phyloP scores from a whole-genome alignment of 495 filamentous ascomycete species.

The Aspergillus funiculosus region DNA sequence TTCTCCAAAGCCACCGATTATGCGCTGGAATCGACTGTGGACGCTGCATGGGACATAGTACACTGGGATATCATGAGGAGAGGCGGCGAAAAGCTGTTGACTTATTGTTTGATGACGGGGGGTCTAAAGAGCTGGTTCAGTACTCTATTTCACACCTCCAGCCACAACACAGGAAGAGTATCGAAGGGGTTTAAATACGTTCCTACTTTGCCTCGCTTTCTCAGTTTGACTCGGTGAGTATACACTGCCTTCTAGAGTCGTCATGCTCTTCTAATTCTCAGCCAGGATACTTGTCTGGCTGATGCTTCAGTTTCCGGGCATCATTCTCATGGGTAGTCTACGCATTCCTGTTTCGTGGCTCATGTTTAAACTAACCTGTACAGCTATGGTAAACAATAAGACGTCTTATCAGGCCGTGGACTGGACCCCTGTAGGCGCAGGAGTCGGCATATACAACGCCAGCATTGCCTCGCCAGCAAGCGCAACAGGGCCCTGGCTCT shows the following conservation, averaged over 20 bases:
- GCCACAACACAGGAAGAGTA: neutral
- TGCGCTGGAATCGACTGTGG: neutral
- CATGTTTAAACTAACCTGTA: neutral
- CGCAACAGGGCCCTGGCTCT: neutral
- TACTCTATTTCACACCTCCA: neutral
- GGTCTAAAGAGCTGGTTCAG: neutral
- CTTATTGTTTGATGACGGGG: neutral
- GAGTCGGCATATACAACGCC: neutral
- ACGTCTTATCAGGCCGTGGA: neutral
- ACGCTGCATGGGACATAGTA: neutral
- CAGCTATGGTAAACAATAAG: neutral
- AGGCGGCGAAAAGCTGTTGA: neutral
- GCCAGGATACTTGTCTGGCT: neutral
- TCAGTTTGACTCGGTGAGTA: neutral
- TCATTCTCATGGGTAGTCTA: conserved; percentile 2
- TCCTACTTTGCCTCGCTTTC: too few relatives aligned
- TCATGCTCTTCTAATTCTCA: neutral
- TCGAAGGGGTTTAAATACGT: neutral
- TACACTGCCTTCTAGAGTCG: too few relatives aligned
- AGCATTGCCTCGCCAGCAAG: neutral
- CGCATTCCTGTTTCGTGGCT: neutral
- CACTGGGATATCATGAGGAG: neutral
- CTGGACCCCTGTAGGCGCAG: neutral
- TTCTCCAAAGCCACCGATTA: conserved; percentile 1
- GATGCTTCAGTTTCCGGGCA: neutral